A percentile compares a stretch with the other conserved stretches of the same genome.
Conservation (phyloP, 352 stramenopile genomes). For the Phytopythium ostracodes region DNA sequence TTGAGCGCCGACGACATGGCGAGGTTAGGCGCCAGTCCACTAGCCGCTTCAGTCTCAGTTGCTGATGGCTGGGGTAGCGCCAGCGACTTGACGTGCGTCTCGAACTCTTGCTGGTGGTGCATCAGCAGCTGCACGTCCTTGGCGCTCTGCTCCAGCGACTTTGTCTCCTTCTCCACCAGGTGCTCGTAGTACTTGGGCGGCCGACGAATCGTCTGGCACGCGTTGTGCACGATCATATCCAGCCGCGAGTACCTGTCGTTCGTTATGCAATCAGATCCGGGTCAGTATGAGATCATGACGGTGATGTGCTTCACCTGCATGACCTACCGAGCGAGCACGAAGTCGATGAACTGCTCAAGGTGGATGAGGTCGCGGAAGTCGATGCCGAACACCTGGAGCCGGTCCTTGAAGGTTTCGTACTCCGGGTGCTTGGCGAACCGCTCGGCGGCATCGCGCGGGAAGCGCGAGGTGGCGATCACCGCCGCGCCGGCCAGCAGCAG, state of each 20-base stretch:
- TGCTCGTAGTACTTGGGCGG: conserved; percentile 94
- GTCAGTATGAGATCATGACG: not conserved
- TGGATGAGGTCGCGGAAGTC: conserved; percentile 96
- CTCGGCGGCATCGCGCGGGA: conserved; percentile 90
- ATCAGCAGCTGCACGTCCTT: conserved; percentile 63
- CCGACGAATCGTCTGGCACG: conserved; percentile 95
- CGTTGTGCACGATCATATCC: conserved; percentile 97
- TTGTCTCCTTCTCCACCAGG: conserved; percentile 81
- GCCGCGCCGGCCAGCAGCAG: conserved; percentile 89
- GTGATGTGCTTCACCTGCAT: not conserved
- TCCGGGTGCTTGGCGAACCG: conserved; percentile 91
- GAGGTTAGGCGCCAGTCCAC: conserved; percentile 19
- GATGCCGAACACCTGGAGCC: conserved; percentile 94
- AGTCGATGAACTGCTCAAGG: conserved; percentile 93
- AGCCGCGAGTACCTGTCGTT: conserved; percentile 72
- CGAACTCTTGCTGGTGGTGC: conserved; percentile 78
- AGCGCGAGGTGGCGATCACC: conserved; percentile 95
- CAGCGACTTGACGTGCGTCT: conserved; percentile 58
- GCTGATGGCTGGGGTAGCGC: conserved; percentile 35
- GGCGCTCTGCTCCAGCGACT: conserved; percentile 45
- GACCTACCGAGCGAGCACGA: conserved; percentile 53
- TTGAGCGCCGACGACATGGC: conserved; percentile 78
- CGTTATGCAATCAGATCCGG: not conserved
- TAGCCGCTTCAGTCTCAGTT: conserved; percentile 13
- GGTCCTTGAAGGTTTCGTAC: conserved; percentile 91